A percentile compares a stretch with the other conserved stretches of the same genome.
These are phyloP conservation scores for Botrytis deweyae DNA, from an alignment of 2,329 filamentous ascomycete species.

Conservation along the genomic window DNA sequence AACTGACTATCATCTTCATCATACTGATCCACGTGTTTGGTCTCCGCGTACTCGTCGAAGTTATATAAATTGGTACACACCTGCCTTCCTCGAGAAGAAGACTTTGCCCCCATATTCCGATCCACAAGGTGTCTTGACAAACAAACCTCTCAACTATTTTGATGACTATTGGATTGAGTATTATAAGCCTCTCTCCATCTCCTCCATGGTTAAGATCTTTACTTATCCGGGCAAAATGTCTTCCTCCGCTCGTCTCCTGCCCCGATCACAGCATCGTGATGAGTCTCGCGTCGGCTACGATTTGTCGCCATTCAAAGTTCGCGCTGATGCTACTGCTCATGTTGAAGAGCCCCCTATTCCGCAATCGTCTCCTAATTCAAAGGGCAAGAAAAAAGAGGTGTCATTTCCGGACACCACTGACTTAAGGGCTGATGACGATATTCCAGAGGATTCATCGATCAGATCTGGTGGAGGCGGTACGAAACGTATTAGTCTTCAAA, in stretches of 20 bases:
- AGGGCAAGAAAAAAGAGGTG: slow-evolving; percentile 60
- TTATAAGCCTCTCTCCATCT: slow-evolving; percentile 83
- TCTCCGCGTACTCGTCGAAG: slow-evolving; percentile 60
- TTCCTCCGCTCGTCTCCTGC: slow-evolving; percentile 80
- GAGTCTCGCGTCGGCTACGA: slow-evolving; percentile 62
- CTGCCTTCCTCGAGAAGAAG: slow-evolving; percentile 65
- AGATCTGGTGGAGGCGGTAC: slow-evolving; percentile 44
- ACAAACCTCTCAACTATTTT: slow-evolving; percentile 52
- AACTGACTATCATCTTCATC: slow-evolving; percentile 95
- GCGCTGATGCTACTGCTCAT: slow-evolving; percentile 58
- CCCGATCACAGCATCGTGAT: slow-evolving; percentile 69
- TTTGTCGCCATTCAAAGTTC: slow-evolving; percentile 82
- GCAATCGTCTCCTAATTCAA: neutral
- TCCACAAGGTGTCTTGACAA: slow-evolving; percentile 26
- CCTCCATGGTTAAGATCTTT: slow-evolving; percentile 89
- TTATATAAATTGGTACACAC: slow-evolving; percentile 90
- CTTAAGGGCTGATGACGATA: slow-evolving; percentile 43
- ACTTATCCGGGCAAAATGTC: slow-evolving; percentile 77
- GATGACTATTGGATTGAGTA: slow-evolving; percentile 99
- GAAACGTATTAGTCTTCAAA: slow-evolving; percentile 55
- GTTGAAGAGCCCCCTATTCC: slow-evolving; percentile 54
- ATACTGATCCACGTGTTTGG: slow-evolving; percentile 77
- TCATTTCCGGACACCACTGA: slow-evolving; percentile 56
- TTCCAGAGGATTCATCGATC: slow-evolving; percentile 40
- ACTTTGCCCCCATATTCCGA: slow-evolving; percentile 34